phyloP scores from a whole-genome alignment of 805 yeast genomes.

The Scheffersomyces stipitis region DNA sequence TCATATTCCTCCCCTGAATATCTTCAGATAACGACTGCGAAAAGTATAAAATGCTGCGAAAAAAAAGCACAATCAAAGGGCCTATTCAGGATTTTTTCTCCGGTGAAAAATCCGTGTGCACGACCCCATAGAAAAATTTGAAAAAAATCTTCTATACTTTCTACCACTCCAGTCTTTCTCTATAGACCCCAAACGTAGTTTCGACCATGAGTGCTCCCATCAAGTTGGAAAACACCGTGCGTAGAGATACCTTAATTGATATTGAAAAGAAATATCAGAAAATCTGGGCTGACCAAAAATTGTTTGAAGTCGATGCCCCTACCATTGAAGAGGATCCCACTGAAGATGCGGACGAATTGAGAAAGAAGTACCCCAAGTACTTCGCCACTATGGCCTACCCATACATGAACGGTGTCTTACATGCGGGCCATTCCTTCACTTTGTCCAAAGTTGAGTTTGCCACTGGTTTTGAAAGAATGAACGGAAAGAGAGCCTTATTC shows the following conservation, averaged over 20 bases:
- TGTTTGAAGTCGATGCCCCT: constrained; percentile 89
- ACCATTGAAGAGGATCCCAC: constrained; percentile 55
- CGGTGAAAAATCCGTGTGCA: no score
- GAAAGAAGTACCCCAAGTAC: constrained; percentile 78
- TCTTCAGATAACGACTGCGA: no score
- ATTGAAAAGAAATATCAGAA: constrained; percentile 87
- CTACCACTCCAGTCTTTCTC: no score
- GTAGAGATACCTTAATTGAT: constrained; percentile 90
- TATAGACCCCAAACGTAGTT: no score
- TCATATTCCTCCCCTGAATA: no score
- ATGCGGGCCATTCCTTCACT: constrained; percentile 97
- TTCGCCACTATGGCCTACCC: constrained; percentile 97
- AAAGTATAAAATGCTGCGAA: no score
- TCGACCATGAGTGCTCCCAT: constrained; percentile 38
- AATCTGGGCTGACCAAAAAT: constrained; percentile 82
- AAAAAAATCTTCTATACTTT: no score
- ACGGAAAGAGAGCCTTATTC: constrained; percentile 86
- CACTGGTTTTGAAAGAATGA: constrained; percentile 91
- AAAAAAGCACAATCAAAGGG: no score
- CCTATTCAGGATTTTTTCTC: no score
- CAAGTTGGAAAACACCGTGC: constrained; percentile 66
- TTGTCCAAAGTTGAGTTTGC: constrained; percentile 91
- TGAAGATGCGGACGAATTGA: constrained; percentile 63
- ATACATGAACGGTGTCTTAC: constrained; percentile 97
- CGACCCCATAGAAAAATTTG: no score